Conservation (phyloP, 1,284 basidiomycete genomes). For the Ustilago curta region DNA sequence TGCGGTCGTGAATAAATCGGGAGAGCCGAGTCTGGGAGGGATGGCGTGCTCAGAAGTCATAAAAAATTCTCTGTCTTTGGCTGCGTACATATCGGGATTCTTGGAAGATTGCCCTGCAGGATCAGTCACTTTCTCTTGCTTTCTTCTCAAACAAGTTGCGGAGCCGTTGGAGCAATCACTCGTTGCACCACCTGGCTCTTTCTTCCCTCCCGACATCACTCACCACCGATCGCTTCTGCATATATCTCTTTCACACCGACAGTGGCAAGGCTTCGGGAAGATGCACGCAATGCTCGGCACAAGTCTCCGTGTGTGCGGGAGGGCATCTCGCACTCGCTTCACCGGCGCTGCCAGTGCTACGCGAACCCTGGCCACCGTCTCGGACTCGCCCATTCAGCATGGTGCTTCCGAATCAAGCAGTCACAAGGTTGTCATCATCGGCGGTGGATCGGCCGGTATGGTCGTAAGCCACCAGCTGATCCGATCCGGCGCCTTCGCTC, state of each 20-base stretch:
- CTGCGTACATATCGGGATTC: slow-evolving; percentile 3
- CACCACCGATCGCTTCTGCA: slow-evolving; percentile 9
- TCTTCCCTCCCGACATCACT: slow-evolving; percentile 7
- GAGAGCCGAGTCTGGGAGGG: neutral
- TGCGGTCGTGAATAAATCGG: neutral
- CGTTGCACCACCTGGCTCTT: neutral
- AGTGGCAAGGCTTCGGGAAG: slow-evolving; percentile 10
- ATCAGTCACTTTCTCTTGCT: neutral
- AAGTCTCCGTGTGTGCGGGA: slow-evolving; percentile 21
- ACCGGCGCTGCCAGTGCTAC: slow-evolving; percentile 13
- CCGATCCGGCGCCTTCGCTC: slow-evolving; percentile 61
- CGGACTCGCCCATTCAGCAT: slow-evolving; percentile 38
- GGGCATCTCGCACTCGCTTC: slow-evolving; percentile 26
- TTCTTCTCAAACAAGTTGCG: slow-evolving; percentile 1
- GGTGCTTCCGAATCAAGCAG: slow-evolving; percentile 42
- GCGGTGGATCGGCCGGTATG: slow-evolving; percentile 69
- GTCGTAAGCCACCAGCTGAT: slow-evolving; percentile 73
- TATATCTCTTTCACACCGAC: neutral
- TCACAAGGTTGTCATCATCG: slow-evolving; percentile 69
- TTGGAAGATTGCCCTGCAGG: slow-evolving; percentile 2
- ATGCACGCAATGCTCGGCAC: slow-evolving; percentile 48
- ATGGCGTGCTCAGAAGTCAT: slow-evolving; percentile 1
- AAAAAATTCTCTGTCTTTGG: neutral
- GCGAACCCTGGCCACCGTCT: slow-evolving; percentile 39
- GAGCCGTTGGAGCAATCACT: neutral